These are phyloP conservation scores for Climacium dendroides DNA, from an alignment of 225 moss, liverwort and hornwort genomes.

Conservation along the genomic window DNA sequence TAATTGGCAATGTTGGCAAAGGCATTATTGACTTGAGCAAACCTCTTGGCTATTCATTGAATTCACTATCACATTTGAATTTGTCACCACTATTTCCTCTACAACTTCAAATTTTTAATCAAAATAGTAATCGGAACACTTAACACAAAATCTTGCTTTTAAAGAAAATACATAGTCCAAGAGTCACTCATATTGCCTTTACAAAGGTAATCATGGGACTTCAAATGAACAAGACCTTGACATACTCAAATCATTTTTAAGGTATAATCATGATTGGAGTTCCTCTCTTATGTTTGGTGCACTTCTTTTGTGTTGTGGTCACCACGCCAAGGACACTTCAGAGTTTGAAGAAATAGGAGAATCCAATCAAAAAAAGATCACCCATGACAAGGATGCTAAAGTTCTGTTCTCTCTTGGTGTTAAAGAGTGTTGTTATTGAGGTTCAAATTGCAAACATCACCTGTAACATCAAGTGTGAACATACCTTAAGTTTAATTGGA, in stretches of 20 bases:
- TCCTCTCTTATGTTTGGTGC: background rate
- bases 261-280: background rate
- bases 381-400: background rate
- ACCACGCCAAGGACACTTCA: background rate
- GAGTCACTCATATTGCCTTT: background rate
- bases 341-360: background rate
- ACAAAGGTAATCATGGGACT: fast-evolving
- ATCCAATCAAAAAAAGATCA: background rate
- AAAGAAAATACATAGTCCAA: background rate
- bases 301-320: background rate
- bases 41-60: fast-evolving
- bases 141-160: background rate
- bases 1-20: fast-evolving
- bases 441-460: no score
- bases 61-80: background rate
- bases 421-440: no score
- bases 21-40: background rate
- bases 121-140: background rate
- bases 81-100: no score
- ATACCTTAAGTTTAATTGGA: no score
- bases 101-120: background rate
- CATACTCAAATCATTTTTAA: background rate
- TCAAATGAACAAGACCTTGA: background rate
- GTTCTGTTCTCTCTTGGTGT: no score
- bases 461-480: no score